Evolutionary conservation across 352 stramenopile genomes (phyloP).

Genomic region (Globisporangium cystogenes): DNA sequence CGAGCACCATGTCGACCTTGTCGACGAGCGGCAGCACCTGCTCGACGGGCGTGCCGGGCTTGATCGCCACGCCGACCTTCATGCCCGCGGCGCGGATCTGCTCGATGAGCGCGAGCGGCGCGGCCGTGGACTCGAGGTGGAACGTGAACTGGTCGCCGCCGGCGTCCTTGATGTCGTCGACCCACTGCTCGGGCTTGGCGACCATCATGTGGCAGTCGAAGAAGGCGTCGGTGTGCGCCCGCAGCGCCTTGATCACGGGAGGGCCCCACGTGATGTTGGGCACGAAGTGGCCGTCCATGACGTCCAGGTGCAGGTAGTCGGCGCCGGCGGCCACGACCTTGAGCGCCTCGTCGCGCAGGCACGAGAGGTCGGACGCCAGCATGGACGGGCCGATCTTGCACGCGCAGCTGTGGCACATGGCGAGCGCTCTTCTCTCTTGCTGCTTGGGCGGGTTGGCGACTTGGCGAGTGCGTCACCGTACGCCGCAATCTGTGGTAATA

Average conservation of each 20-base stretch:
- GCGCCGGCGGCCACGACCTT: constrained; percentile 88
- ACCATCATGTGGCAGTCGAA: constrained; percentile 99
- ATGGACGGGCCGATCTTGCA: constrained; percentile 93
- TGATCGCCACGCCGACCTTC: constrained; percentile 95
- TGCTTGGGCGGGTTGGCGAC: neutral
- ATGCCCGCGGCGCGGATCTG: constrained; percentile 88
- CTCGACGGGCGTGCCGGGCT: constrained; percentile 91
- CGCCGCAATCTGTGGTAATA: too few relatives aligned
- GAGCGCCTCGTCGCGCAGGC: constrained; percentile 88
- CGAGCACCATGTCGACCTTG: constrained; percentile 93
- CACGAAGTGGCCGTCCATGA: constrained; percentile 99
- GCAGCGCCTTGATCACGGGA: constrained; percentile 93
- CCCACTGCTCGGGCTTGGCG: constrained; percentile 93
- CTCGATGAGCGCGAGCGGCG: constrained; percentile 72
- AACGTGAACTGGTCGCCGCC: constrained; percentile 96
- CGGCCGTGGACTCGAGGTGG: constrained; percentile 87
- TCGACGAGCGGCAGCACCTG: constrained; percentile 78
- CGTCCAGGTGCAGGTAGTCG: constrained; percentile 96
- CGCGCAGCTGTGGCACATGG: constrained; percentile 75
- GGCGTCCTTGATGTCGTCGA: constrained; percentile 93
- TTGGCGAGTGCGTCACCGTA: too few relatives aligned
- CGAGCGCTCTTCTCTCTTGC: neutral
- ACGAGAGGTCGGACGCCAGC: constrained; percentile 92
- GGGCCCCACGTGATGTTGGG: constrained; percentile 96
- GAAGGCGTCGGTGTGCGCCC: constrained; percentile 84